Evolutionary conservation across 225 moss, liverwort and hornwort genomes (phyloP), one percentile per base, ranked within the genome.

Genomic region (Polytrichum formosum): DNA sequence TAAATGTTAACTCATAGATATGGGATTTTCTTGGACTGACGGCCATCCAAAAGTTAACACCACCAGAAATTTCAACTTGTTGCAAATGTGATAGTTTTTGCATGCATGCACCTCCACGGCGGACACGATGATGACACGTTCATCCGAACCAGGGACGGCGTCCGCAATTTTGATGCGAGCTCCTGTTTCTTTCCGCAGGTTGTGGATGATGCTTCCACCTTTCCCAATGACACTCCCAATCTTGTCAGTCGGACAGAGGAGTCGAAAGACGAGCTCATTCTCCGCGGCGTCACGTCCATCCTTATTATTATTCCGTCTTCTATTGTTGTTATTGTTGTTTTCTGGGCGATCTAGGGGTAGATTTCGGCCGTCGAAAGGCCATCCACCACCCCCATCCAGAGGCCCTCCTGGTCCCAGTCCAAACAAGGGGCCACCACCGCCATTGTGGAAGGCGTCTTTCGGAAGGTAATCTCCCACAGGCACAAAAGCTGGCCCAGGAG

Each of bases 151-250:
- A 21, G 89, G 89, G 69, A 81, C 81, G 26, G 86, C 85, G 69
- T 90, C 89, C 17, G 89, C 86, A 53, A 97, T 91, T 86, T 97
- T 97, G 19, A 97, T 97, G 54, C 96, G 94, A 29, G 96, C 96
- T 22, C 96, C 96, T 22, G 96, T 94, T 69, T 97, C 94, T 73
- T 97, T 92, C 60, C 96, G 89, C 64, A 97, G 82, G 63, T 82
- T 92, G 20, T 92, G 83, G 64, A 97, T 97, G 33, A 97, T 97
- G 77, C 92, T 94, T 46, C 96, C 96, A 33, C 93, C 93, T 72
- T 97, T 94, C 23, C 96, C 96, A 16, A 97, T 97, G 2, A 97
- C 94, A 56, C 96, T 97, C 61, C 96, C 96, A 70, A 94, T 97
- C 77, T 97, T 97, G 74, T 97, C 96, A 80, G 89, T 91, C 13